These are phyloP conservation scores for Linderniella brevidens DNA, from an alignment of 257 asterid genomes.

Conservation along the genomic window DNA sequence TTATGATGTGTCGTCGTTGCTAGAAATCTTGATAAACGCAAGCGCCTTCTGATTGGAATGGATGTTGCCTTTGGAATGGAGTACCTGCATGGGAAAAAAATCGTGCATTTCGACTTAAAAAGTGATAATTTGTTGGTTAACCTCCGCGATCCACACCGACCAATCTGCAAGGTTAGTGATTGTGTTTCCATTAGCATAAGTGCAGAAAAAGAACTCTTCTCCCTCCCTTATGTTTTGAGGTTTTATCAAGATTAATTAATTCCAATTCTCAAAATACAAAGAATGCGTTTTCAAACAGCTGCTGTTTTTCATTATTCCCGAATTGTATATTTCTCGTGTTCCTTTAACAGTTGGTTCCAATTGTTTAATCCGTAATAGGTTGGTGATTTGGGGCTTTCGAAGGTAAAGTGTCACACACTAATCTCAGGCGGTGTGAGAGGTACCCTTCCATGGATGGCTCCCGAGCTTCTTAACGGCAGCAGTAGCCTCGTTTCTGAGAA, in stretches of 20 bases:
- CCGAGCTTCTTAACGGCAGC: slow-evolving; percentile 97
- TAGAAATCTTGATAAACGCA: slow-evolving; percentile 85
- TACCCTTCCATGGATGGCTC: slow-evolving; percentile 99
- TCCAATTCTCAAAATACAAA: too few species aligned
- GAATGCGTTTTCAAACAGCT: too few species aligned
- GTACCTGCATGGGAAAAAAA: slow-evolving; percentile 87
- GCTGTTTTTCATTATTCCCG: too few species aligned
- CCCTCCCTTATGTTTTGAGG: too few species aligned
- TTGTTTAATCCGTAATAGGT: too few species aligned
- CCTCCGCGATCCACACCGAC: slow-evolving; percentile 98
- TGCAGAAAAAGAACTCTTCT: too few species aligned
- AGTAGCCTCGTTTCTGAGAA: slow-evolving; percentile 94
- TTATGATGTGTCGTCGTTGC: neutral
- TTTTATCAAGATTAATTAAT: neutral
- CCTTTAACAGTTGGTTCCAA: too few species aligned
- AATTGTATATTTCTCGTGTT: too few species aligned
- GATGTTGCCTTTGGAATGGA: slow-evolving; percentile 99
- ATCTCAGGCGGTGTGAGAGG: slow-evolving; percentile 99
- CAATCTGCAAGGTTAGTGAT: slow-evolving; percentile 85
- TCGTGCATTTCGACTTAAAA: slow-evolving; percentile 94
- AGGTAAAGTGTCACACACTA: slow-evolving; percentile 87
- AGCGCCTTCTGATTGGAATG: slow-evolving; percentile 85
- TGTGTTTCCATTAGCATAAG: neutral
- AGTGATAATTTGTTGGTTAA: slow-evolving; percentile 94
- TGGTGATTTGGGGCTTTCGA: slow-evolving; percentile 96